A percentile compares a stretch with the other conserved stretches of the same genome.
These are phyloP conservation scores for Prillingera fragicola DNA, from an alignment of 1,284 basidiomycete species.

Conservation along the genomic window DNA sequence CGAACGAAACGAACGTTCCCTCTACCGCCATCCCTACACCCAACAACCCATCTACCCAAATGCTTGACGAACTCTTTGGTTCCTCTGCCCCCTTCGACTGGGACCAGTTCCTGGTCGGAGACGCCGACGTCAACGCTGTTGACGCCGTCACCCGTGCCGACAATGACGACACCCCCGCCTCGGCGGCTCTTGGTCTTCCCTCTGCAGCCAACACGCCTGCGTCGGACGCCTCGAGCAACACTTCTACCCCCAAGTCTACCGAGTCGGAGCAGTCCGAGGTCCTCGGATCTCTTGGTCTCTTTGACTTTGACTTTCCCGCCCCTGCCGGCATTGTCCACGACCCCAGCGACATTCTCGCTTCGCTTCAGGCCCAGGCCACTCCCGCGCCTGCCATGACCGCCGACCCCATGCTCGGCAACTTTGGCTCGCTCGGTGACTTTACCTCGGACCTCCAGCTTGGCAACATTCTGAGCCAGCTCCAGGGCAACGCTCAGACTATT, in stretches of 20 bases:
- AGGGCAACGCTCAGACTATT: constrained; percentile 1
- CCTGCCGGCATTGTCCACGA: constrained; percentile 27
- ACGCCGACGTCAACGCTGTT: constrained; percentile 19
- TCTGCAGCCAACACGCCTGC: constrained; percentile 10
- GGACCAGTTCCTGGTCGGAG: constrained; percentile 29
- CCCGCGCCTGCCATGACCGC: constrained; percentile 11
- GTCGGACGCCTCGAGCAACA: constrained; percentile 11
- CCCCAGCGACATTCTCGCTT: constrained; percentile 23
- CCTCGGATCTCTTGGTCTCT: constrained; percentile 10
- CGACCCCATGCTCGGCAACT: constrained; percentile 26
- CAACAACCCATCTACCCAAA: constrained; percentile 11
- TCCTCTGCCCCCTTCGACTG: constrained; percentile 22
- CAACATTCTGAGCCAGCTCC: constrained; percentile 19
- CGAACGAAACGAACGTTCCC: constrained; percentile 1
- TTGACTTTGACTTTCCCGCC: constrained; percentile 26
- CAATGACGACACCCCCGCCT: constrained; percentile 7
- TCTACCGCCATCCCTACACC: constrained; percentile 5
- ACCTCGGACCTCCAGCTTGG: constrained; percentile 26
- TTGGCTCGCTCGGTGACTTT: constrained; percentile 26
- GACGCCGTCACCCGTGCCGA: constrained; percentile 3
- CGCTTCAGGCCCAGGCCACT: constrained; percentile 2
- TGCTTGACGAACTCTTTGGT: constrained; percentile 14
- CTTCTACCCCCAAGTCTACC: constrained; percentile 22
- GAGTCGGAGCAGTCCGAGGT: constrained; percentile 37
- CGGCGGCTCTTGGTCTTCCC: constrained; percentile 8